Conservation (phyloP, 2,329 filamentous ascomycete genomes). For the Diaporthe vexans region DNA sequence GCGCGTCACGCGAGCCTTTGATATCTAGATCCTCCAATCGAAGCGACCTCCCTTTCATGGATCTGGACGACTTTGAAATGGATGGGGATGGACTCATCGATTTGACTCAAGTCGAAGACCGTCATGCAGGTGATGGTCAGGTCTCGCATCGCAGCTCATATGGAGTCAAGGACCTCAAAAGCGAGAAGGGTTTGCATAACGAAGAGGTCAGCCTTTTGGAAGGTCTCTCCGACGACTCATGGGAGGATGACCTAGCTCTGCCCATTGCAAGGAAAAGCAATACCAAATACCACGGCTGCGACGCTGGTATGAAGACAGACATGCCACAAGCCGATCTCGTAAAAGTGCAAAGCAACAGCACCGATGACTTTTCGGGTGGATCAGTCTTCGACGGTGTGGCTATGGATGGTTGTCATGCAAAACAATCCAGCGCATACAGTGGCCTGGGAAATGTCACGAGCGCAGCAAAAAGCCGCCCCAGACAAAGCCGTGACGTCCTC, state of each 20-base stretch:
- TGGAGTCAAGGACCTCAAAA: neutral
- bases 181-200: neutral
- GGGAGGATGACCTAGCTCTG: neutral
- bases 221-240: neutral
- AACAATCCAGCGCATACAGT: neutral
- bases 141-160: neutral
- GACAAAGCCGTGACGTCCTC: neutral
- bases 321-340: neutral
- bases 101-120: slow-evolving; percentile 26
- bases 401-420: neutral
- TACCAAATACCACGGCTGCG: neutral
- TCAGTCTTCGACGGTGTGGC: slow-evolving; percentile 2
- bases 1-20: too few relatives aligned
- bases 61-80: slow-evolving; percentile 24
- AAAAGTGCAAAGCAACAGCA: slow-evolving; percentile 20
- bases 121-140: neutral
- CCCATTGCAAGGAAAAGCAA: neutral
- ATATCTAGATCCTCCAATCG: neutral
- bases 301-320: neutral
- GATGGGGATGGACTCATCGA: slow-evolving; percentile 39
- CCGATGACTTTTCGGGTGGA: slow-evolving; percentile 13
- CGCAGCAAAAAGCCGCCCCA: neutral
- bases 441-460: too few relatives aligned
- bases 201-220: neutral
- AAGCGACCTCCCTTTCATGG: neutral